Percentiles rank a stretch among this genome's conserved stretches.
These are phyloP conservation scores for Aspergillus ustus DNA, from an alignment of 2,329 filamentous ascomycete species.

Conservation along the genomic window DNA sequence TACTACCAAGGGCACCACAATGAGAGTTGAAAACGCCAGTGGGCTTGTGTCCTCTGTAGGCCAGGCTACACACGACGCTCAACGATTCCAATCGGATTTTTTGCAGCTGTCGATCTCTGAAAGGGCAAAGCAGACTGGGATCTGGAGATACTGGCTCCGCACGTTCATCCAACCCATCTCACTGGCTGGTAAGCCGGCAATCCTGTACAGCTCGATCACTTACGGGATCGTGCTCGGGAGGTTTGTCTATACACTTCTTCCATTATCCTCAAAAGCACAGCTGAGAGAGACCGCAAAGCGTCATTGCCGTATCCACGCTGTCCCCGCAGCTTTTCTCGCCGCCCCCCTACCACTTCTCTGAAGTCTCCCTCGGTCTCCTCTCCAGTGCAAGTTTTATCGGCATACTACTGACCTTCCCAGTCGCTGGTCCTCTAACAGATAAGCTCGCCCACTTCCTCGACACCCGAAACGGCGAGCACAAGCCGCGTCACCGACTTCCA, in stretches of 20 bases:
- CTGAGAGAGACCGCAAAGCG: conserved; percentile 19
- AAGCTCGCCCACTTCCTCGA: conserved; percentile 40
- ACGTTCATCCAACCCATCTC: conserved; percentile 32
- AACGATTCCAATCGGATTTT: conserved; percentile 34
- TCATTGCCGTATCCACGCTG: conserved; percentile 35
- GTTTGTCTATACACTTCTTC: conserved; percentile 25
- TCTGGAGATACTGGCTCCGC: conserved; percentile 22
- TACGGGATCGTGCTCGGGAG: conserved; percentile 33
- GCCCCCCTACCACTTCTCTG: conserved; percentile 40
- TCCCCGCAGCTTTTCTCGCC: conserved; percentile 32
- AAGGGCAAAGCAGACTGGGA: conserved; percentile 24
- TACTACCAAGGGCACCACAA: too few species aligned
- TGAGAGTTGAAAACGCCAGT: too few species aligned
- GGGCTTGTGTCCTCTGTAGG: too few species aligned
- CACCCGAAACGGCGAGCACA: conserved; percentile 40
- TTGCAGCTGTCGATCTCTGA: conserved; percentile 31
- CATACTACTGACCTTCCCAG: conserved; percentile 43
- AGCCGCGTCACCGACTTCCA: conserved; percentile 47
- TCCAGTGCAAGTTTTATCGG: conserved; percentile 43
- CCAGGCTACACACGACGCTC: too few species aligned
- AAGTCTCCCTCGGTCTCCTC: conserved; percentile 33
- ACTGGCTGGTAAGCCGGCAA: conserved; percentile 29
- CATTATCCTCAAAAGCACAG: not conserved
- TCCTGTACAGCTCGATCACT: conserved; percentile 32
- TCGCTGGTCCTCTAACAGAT: conserved; percentile 49